Evolutionary conservation across 441 rosid genomes (phyloP).

Genomic region (Isatis lusitanica): DNA sequence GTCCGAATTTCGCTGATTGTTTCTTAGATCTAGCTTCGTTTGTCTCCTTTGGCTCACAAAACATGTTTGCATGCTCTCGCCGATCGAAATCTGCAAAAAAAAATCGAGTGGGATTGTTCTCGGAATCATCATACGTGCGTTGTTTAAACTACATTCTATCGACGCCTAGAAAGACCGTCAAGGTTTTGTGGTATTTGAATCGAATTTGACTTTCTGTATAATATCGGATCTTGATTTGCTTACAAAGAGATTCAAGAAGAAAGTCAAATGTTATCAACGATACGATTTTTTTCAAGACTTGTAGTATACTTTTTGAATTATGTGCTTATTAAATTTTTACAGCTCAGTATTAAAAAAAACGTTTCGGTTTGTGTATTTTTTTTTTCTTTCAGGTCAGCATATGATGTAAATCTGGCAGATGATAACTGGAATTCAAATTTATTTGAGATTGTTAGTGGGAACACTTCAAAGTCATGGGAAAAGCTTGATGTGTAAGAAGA

Average conservation of each 20-base stretch:
- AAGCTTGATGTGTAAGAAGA: conserved; percentile 71
- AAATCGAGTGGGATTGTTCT: too few relatives aligned
- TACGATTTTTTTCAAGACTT: background rate
- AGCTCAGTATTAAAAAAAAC: background rate
- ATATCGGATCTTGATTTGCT: background rate
- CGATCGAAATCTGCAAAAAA: background rate
- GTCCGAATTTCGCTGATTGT: background rate
- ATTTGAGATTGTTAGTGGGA: conserved; percentile 62
- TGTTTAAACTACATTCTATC: background rate
- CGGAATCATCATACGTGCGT: background rate
- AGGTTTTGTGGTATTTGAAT: background rate
- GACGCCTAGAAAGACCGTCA: background rate
- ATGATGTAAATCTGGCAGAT: conserved; percentile 67
- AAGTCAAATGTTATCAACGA: background rate
- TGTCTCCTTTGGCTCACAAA: background rate
- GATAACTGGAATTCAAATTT: conserved; percentile 62
- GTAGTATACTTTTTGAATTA: background rate
- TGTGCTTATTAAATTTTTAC: background rate
- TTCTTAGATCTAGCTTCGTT: background rate
- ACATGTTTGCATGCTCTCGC: background rate
- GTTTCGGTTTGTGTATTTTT: background rate
- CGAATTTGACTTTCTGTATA: background rate
- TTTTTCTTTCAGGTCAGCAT: conserved; percentile 62
- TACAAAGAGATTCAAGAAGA: background rate
- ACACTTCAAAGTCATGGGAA: conserved; percentile 79